Percentiles rank a stretch among this genome's conserved stretches.
Evolutionary conservation across 1,139 yeast species (phyloP).

Genomic region (Casaregolazyma suthepensis): DNA sequence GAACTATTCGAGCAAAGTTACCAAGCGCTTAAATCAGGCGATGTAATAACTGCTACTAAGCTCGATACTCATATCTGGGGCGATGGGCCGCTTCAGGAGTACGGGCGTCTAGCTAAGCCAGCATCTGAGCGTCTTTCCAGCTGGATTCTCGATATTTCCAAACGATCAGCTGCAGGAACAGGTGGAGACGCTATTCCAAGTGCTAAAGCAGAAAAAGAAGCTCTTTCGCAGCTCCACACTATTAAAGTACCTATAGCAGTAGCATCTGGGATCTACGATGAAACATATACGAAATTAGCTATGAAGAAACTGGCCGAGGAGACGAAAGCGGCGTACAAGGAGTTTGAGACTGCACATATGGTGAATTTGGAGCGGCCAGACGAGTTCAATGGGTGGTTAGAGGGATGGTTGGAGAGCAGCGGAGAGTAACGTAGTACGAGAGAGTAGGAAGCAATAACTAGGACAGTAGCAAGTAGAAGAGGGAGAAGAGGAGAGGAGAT

Average conservation of each 20-base stretch:
- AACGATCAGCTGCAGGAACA: background rate
- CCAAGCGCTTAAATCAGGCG: background rate
- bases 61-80: constrained; percentile 7
- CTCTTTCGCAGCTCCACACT: background rate
- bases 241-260: background rate
- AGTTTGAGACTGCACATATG: constrained; percentile 8
- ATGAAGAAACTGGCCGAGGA: background rate
- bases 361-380: constrained; percentile 3
- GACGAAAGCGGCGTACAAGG: background rate
- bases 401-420: background rate
- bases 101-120: constrained; percentile 2
- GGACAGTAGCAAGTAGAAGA: background rate
- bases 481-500: background rate
- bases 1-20: background rate
- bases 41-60: background rate
- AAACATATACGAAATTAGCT: background rate
- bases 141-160: constrained; percentile 2
- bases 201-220: background rate
- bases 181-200: background rate
- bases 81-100: constrained; percentile 5
- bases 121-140: constrained; percentile 1
- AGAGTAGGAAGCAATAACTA: too few species aligned
- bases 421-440: too few species aligned
- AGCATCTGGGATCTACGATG: background rate
- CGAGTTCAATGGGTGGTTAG: constrained; percentile 6